Evolutionary conservation across 2,329 filamentous ascomycete species (phyloP), one percentile per base, ranked within the genome.

Genomic region (Trichophyton verrucosum): DNA sequence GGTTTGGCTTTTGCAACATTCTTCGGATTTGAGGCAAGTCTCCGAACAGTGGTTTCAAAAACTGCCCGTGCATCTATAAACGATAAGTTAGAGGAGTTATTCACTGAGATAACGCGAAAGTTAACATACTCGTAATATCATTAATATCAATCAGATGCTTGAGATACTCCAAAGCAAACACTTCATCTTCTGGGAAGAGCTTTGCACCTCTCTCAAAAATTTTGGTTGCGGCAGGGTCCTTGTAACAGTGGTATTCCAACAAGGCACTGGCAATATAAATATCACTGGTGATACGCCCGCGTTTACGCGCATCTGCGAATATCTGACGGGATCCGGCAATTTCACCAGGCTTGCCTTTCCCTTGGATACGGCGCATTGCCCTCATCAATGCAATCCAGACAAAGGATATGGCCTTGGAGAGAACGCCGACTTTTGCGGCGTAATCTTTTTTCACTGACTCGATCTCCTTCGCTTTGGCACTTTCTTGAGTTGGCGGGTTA

Each of bases 141-240:
- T 95, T 92, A 71, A 89, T 90, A 11, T 88, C 87, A 68, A 97
- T 88, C 62, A 99, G 78, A 73, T 96, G 94, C 76, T 96, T 96
- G 68, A 99, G 80, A 73, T 99, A 97, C 73, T 97, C 91, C 58
- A 99, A 81, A 64, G 95, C 90, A 74, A 97, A 97, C 61, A 85
- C 81, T 72, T 96, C 91, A 68, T 97, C 92, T 57, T 95, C 89
- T 0, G 92, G 92, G 70, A 97, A 99, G 11, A 99, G 79, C 70
- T 90, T 94, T 65, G 92, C 86, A 20, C 94, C 94, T 53, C 92
- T 87, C 71, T 99, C 94, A 66, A 97, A 95, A 63, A 99, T 97
- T 76, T 94, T 96, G 49, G 88, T 89, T 1, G 91, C 92, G 0
- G 94, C 89, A 0, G 86, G 83, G 68, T 97, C 94, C 70, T 95